Evolutionary conservation across 352 stramenopile genomes (phyloP).

Genomic region (Pythium oligandrum): DNA sequence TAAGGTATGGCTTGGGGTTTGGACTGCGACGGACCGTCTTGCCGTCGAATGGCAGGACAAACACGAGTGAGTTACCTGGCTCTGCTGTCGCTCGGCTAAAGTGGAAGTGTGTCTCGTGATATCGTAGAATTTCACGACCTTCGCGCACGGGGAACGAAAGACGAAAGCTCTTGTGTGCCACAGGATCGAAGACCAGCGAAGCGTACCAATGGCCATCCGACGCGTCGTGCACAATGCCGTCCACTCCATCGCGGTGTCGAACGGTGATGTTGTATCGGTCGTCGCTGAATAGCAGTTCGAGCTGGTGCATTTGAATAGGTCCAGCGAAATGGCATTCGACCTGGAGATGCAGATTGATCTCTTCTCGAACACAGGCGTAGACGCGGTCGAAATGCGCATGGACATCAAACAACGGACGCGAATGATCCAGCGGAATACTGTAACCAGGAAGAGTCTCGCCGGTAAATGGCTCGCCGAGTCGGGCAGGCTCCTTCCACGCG

Average conservation of each 20-base stretch:
- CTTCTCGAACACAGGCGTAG: slow-evolving; percentile 63
- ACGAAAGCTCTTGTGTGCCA: slow-evolving; percentile 25
- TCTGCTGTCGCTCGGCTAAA: slow-evolving; percentile 20
- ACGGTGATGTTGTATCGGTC: slow-evolving; percentile 67
- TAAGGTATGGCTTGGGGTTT: slow-evolving; percentile 38
- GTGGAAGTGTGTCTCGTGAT: slow-evolving; percentile 63
- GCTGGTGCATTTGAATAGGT: slow-evolving; percentile 44
- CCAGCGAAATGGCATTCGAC: slow-evolving; percentile 57
- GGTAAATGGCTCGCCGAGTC: slow-evolving; percentile 35
- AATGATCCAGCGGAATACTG: slow-evolving; percentile 46
- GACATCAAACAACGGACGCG: slow-evolving; percentile 44
- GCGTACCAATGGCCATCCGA: slow-evolving; percentile 33
- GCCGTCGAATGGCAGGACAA: slow-evolving; percentile 52
- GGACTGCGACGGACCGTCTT: slow-evolving; percentile 25
- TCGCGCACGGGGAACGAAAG: slow-evolving; percentile 56
- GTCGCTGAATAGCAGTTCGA: slow-evolving; percentile 74
- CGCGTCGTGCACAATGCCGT: slow-evolving; percentile 11
- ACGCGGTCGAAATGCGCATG: slow-evolving; percentile 55
- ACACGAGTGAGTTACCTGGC: slow-evolving; percentile 45
- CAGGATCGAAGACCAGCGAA: slow-evolving; percentile 47
- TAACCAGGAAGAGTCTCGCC: slow-evolving; percentile 30
- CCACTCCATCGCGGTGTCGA: slow-evolving; percentile 25
- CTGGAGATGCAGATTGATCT: slow-evolving; percentile 42
- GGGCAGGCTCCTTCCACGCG: slow-evolving; percentile 51
- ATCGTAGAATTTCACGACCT: slow-evolving; percentile 43